Conservation (phyloP, 371 early-diverging fungal genomes). For the Mortierella sp. region DNA sequence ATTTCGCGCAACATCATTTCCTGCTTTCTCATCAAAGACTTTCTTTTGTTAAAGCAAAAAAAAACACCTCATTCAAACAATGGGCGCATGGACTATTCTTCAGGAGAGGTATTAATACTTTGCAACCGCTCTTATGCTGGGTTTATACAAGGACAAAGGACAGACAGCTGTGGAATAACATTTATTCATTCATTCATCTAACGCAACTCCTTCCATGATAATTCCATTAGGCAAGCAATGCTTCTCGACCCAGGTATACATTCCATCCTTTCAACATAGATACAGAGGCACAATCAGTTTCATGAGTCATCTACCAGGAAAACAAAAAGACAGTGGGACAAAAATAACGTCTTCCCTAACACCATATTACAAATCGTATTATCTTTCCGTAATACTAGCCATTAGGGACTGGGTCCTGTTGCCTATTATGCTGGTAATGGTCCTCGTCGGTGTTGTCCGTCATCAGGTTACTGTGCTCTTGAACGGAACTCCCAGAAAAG, state of each 20-base stretch:
- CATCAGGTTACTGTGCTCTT: slow-evolving; percentile 92
- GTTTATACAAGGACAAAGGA: not conserved
- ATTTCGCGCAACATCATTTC: slow-evolving; percentile 8
- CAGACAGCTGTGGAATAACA: not conserved
- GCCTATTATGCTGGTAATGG: slow-evolving; percentile 97
- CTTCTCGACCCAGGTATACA: slow-evolving; percentile 57
- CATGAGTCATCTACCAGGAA: not conserved
- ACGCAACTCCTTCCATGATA: not conserved
- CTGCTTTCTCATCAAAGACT: slow-evolving; percentile 3
- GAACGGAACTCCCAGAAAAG: slow-evolving; percentile 82
- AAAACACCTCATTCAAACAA: slow-evolving; percentile 13
- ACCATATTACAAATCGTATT: not conserved
- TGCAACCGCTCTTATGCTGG: not conserved
- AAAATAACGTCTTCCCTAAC: not conserved
- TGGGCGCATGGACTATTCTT: slow-evolving; percentile 59
- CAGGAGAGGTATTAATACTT: slow-evolving; percentile 49
- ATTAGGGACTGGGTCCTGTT: slow-evolving; percentile 95
- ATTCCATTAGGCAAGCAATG: slow-evolving; percentile 52
- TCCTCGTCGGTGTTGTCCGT: slow-evolving; percentile 92
- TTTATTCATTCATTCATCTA: not conserved
- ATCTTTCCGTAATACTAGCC: slow-evolving; percentile 62
- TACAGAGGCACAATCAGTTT: slow-evolving; percentile 2
- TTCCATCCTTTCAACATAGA: not conserved
- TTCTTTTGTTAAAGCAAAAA: slow-evolving; percentile 2
- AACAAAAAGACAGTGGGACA: slow-evolving; percentile 1